Evolutionary conservation across 352 stramenopile species (phyloP).

Genomic region (Globisporangium perplexum): DNA sequence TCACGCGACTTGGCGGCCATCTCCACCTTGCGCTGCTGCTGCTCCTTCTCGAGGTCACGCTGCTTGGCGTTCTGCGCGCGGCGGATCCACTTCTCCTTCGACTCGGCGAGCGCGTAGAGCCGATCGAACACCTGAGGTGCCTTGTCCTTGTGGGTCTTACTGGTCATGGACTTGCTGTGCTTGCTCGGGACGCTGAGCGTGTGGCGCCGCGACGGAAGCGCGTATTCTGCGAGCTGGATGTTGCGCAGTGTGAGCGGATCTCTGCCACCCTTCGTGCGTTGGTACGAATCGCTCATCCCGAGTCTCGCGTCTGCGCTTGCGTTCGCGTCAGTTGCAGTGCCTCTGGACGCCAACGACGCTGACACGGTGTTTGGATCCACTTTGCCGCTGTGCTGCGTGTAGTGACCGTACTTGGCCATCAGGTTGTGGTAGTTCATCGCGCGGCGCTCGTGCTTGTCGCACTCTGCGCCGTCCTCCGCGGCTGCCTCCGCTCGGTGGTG

Average conservation of each 20-base stretch:
- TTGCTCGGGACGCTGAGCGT: slow-evolving; percentile 2
- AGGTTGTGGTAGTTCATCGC: slow-evolving; percentile 70
- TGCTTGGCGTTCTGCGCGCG: slow-evolving; percentile 65
- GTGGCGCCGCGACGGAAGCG: slow-evolving; percentile 10
- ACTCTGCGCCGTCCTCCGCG: background rate
- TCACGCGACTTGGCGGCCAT: slow-evolving; percentile 61
- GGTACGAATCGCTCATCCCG: background rate
- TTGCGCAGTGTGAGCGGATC: slow-evolving; percentile 31
- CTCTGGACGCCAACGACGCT: background rate
- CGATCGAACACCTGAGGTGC: slow-evolving; percentile 47
- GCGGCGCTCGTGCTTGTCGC: slow-evolving; percentile 25
- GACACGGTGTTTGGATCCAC: slow-evolving; percentile 18
- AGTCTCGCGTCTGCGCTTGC: background rate
- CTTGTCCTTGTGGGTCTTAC: slow-evolving; percentile 21
- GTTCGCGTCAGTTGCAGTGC: background rate
- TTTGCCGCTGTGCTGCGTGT: slow-evolving; percentile 60
- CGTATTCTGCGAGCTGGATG: slow-evolving; percentile 29
- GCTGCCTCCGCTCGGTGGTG: background rate
- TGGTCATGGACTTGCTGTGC: background rate
- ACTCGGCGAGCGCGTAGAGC: slow-evolving; percentile 62
- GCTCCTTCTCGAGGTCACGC: slow-evolving; percentile 39
- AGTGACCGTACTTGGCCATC: slow-evolving; percentile 72
- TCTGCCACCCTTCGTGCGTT: background rate
- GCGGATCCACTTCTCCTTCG: slow-evolving; percentile 69
- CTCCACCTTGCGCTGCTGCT: slow-evolving; percentile 34